phyloP scores from a whole-genome alignment of 1,139 yeast genomes.

The Taphrina flavorubra region DNA sequence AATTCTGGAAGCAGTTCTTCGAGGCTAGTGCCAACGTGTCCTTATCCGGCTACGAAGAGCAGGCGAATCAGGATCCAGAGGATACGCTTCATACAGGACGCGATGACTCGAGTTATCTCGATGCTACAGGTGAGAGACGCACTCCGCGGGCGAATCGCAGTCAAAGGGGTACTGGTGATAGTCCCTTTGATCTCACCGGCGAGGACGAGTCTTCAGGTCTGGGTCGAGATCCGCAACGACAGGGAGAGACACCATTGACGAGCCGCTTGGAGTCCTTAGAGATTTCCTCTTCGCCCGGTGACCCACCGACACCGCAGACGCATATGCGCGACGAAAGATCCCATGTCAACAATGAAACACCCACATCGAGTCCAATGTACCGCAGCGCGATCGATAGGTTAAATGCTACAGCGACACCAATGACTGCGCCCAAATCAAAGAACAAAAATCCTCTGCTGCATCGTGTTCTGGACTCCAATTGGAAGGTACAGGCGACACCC shows the following conservation, averaged over 20 bases:
- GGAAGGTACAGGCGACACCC: constrained; percentile 53
- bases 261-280: constrained; percentile 21
- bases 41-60: constrained; percentile 64
- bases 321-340: not conserved
- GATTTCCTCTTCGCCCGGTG: constrained; percentile 23
- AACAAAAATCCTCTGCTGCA: constrained; percentile 49
- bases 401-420: constrained; percentile 40
- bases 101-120: constrained; percentile 39
- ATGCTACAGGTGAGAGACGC: constrained; percentile 14
- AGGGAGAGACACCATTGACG: constrained; percentile 14
- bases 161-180: constrained; percentile 34
- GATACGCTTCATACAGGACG: constrained; percentile 21
- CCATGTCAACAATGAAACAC: constrained; percentile 16
- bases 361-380: constrained; percentile 23
- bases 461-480: constrained; percentile 52
- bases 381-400: constrained; percentile 1
- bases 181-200: constrained; percentile 25
- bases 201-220: constrained; percentile 40
- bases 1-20: constrained; percentile 74
- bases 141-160: constrained; percentile 22
- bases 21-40: constrained; percentile 78
- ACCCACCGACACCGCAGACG: constrained; percentile 30
- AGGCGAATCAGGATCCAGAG: constrained; percentile 45
- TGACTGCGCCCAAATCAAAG: constrained; percentile 43
- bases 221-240: not conserved